Base-by-base conservation (phyloP, 305 asterid genomes). In the Fraxinus angustifolia region DNA sequence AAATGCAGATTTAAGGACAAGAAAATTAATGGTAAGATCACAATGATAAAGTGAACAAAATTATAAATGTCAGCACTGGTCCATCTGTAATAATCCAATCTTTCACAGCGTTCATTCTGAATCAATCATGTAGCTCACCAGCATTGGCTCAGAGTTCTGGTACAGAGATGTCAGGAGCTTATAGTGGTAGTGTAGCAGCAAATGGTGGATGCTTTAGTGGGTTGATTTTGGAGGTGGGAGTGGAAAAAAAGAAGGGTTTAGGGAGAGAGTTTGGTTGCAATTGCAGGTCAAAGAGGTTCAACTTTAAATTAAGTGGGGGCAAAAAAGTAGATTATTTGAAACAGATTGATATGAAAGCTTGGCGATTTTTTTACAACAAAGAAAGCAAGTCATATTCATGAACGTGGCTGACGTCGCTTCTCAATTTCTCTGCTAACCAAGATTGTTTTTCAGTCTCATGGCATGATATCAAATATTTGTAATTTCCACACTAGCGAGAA, bases 391-490 rank as follows among this genome's bases (percentile, higher is more conserved):
- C 38, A 31, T 70, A 16, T 14, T 70, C 42, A 30, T 26, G 23
- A 10, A 76, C 71, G 1, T 17, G 26, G 48, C 71, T 6, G 65
- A 77, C 53, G 8, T 26, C 40, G 65, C 62, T 35, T 38, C 65
- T 65, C 79, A 38, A 33, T 40, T 19, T n/a, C 36, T 8, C 12
- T 16, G 35, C 75, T 35, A 56, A 8, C 77, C 12, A 65, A 82
- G 79, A 79, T 45, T 53, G 73, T 60, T 73, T 68, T 79, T 48
- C 14, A 82, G 75, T 62, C 53, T 21, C 62, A 36, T 26, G 14
- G 38, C 34, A 21, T 77, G 78, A 56, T 33, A 70, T 30, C 30
- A 76, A 62, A 67, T 71, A n/a, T 53, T 73, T 77, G 40, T 68
- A 67, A 76, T 45, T 60, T 23, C 81, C 42, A 65, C 48, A 5